These are phyloP conservation scores for Allomyces macrogynus DNA, from an alignment of 192 early-diverging fungal genomes.

Conservation along the genomic window DNA sequence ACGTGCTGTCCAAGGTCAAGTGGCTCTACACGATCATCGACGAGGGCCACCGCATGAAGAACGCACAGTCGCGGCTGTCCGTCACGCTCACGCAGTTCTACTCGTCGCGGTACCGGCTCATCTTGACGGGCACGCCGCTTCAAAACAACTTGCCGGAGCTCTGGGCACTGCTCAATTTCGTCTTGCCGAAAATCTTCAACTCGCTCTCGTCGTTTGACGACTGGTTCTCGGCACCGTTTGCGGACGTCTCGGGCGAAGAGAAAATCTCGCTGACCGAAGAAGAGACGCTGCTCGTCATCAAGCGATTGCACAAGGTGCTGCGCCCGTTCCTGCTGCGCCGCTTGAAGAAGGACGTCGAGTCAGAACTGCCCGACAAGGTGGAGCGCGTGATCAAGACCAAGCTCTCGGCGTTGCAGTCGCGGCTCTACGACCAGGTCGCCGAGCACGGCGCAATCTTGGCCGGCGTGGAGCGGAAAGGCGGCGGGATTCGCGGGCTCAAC, in stretches of 20 bases:
- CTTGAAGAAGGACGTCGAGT: conserved; percentile 95
- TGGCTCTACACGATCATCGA: conserved; percentile 99
- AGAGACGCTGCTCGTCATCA: conserved; percentile 88
- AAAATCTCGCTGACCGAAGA: conserved; percentile 92
- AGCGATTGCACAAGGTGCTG: conserved; percentile 88
- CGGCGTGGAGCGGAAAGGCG: conserved; percentile 24
- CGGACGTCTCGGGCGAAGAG: conserved; percentile 50
- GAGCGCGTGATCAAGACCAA: conserved; percentile 83
- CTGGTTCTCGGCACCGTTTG: conserved; percentile 97
- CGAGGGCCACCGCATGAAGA: conserved; percentile 99
- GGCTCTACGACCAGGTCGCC: conserved; percentile 73
- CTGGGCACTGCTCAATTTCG: conserved; percentile 92
- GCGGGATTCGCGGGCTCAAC: conserved; percentile 56
- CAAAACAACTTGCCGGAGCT: conserved; percentile 96
- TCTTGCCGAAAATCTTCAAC: conserved; percentile 89
- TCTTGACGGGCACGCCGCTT: conserved; percentile 95
- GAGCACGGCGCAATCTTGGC: conserved; percentile 50
- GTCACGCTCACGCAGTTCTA: conserved; percentile 74
- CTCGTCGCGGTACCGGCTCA: conserved; percentile 69
- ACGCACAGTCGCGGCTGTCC: conserved; percentile 68
- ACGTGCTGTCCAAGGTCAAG: conserved; percentile 68
- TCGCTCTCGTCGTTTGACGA: conserved; percentile 94
- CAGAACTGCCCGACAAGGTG: conserved; percentile 90
- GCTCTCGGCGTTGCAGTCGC: conserved; percentile 67
- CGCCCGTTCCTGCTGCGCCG: conserved; percentile 91